Evolutionary conservation across 176 grass and related monocot species (phyloP).

Genomic region (Tuctoria greenei): DNA sequence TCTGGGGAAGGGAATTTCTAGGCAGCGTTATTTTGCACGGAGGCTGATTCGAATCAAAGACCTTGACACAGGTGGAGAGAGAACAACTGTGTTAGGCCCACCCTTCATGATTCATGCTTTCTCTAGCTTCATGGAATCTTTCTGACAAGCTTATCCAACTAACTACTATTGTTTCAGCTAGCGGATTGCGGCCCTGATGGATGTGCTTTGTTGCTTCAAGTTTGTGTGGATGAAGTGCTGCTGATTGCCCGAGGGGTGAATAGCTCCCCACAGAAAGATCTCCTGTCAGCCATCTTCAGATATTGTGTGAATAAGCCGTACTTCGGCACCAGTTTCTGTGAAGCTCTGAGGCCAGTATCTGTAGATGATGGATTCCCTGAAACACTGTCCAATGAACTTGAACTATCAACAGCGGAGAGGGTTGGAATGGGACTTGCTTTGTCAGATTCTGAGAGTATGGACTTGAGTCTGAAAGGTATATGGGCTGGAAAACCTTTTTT

Average conservation of each 20-base stretch:
- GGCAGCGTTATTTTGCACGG: too few relatives aligned
- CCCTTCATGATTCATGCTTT: too few relatives aligned
- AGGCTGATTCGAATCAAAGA: too few relatives aligned
- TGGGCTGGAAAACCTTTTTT: constrained; percentile 6
- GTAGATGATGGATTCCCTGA: constrained; percentile 53
- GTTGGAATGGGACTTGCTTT: constrained; percentile 73
- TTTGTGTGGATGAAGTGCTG: constrained; percentile 68
- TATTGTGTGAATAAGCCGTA: constrained; percentile 67
- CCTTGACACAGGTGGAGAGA: too few relatives aligned
- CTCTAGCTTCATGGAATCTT: not conserved
- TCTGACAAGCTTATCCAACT: constrained; percentile 26
- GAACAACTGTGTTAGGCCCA: too few relatives aligned
- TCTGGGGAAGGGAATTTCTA: too few relatives aligned
- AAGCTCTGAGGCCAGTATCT: constrained; percentile 55
- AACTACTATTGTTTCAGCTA: constrained; percentile 47
- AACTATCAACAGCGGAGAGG: constrained; percentile 64
- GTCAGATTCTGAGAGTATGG: constrained; percentile 69
- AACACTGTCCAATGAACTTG: constrained; percentile 69
- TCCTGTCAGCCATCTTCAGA: constrained; percentile 58
- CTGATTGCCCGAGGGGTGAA: constrained; percentile 40
- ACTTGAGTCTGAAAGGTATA: constrained; percentile 64
- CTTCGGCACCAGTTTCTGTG: constrained; percentile 70
- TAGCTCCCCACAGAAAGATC: constrained; percentile 41
- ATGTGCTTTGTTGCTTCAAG: constrained; percentile 65
- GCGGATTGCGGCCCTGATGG: constrained; percentile 68